Percentiles rank a stretch among this genome's conserved stretches.
These are phyloP conservation scores for Cladosporium sp. DNA, from an alignment of 2,329 filamentous ascomycete species.

Conservation along the genomic window DNA sequence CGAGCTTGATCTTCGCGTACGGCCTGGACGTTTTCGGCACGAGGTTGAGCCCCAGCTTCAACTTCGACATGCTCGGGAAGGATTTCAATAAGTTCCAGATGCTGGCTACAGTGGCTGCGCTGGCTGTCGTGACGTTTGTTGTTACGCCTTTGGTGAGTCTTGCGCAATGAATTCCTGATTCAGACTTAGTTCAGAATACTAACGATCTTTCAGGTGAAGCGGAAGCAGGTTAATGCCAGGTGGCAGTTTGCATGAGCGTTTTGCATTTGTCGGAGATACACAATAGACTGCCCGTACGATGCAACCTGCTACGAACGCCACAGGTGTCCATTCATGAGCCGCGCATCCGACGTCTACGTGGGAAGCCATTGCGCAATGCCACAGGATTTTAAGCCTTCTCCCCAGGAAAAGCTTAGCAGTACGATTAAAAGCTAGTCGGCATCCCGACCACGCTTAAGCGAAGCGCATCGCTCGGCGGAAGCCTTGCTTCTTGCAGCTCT, in stretches of 20 bases:
- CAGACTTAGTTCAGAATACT: conserved; percentile 3
- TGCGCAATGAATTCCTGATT: not conserved
- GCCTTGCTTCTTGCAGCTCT: too few relatives aligned
- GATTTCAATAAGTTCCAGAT: conserved; percentile 89
- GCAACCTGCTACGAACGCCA: too few relatives aligned
- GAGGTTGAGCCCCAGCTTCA: conserved; percentile 74
- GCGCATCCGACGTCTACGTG: too few relatives aligned
- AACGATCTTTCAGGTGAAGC: conserved; percentile 38
- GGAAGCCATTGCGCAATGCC: too few relatives aligned
- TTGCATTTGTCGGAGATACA: too few relatives aligned
- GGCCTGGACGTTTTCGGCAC: conserved; percentile 86
- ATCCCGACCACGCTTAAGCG: too few relatives aligned
- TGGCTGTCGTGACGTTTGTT: conserved; percentile 68
- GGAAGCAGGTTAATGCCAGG: conserved; percentile 61
- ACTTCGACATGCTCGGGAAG: conserved; percentile 88
- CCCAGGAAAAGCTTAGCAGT: too few relatives aligned
- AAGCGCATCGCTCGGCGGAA: too few relatives aligned
- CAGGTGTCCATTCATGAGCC: too few relatives aligned
- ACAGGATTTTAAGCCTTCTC: too few relatives aligned
- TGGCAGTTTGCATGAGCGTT: conserved; percentile 44
- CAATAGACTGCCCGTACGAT: too few relatives aligned
- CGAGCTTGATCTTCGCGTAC: conserved; percentile 80
- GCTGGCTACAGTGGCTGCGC: conserved; percentile 72
- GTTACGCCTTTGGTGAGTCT: conserved; percentile 77
- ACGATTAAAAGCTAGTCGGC: too few relatives aligned